phyloP scores from a whole-genome alignment of 202 grass and related monocot genomes.

The Dendrocalamus latiflorus region DNA sequence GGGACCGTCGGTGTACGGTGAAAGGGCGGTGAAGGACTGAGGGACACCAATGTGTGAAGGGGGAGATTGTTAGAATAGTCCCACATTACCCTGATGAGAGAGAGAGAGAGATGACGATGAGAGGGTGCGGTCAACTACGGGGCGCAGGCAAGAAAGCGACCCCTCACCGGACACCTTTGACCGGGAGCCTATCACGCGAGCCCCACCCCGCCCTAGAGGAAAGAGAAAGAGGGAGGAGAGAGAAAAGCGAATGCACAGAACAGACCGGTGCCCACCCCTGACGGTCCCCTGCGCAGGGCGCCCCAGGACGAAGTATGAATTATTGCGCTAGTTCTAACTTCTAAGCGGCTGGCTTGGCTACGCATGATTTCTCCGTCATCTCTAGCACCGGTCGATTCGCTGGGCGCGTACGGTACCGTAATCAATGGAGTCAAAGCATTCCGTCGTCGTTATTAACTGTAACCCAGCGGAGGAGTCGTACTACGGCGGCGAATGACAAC shows the following conservation, averaged over 20 bases:
- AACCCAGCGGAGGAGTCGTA: too few species aligned
- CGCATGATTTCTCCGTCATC: background rate
- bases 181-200: constrained; percentile 18
- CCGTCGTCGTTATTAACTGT: too few species aligned
- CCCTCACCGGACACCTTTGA: constrained; percentile 57
- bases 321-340: constrained; percentile 33
- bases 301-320: background rate
- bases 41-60: too few species aligned
- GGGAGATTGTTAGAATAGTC: too few species aligned
- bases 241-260: background rate
- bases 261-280: constrained; percentile 11
- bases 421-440: constrained; percentile 9
- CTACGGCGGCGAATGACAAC: background rate
- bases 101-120: background rate
- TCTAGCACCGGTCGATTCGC: background rate
- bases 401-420: background rate
- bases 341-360: too few species aligned
- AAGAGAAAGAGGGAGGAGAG: too few species aligned
- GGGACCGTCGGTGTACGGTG: too few species aligned
- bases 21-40: too few species aligned
- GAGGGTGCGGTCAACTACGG: constrained; percentile 37
- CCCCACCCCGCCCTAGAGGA: background rate
- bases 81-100: too few species aligned
- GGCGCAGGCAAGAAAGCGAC: constrained; percentile 35
- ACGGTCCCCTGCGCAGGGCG: constrained; percentile 42